Evolutionary conservation across 805 yeast species (phyloP).

Genomic region (Komagataella mondaviorum): DNA sequence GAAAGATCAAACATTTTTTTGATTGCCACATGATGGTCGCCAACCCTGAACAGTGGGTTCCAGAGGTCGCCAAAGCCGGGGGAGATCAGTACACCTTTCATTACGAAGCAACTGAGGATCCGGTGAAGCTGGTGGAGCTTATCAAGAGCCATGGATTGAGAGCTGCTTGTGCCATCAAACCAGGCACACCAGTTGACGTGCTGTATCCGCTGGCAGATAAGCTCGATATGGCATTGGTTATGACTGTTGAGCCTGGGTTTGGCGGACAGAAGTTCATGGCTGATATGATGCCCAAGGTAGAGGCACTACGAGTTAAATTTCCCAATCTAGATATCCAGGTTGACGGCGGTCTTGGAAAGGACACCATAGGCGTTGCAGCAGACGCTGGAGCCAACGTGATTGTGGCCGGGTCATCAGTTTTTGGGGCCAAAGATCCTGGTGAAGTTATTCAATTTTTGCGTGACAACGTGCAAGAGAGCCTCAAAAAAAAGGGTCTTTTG

Average conservation of each 20-base stretch:
- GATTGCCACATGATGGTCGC: constrained; percentile 99
- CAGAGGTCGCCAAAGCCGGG: constrained; percentile 82
- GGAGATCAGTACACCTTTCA: constrained; percentile 96
- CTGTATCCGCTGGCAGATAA: constrained; percentile 61
- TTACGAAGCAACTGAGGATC: constrained; percentile 80
- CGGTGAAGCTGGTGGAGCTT: constrained; percentile 55
- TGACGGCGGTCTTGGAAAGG: constrained; percentile 90
- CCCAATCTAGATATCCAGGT: constrained; percentile 86
- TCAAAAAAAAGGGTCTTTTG: constrained; percentile 6
- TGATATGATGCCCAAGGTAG: constrained; percentile 94
- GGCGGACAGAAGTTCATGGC: constrained; percentile 97
- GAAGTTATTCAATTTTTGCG: constrained; percentile 64
- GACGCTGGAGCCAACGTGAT: constrained; percentile 95
- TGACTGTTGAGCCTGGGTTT: constrained; percentile 99
- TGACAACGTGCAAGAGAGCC: constrained; percentile 29
- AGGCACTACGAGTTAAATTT: constrained; percentile 51
- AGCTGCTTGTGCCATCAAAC: constrained; percentile 91
- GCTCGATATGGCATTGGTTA: constrained; percentile 88
- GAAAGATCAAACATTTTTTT: constrained; percentile 36
- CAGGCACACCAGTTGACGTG: constrained; percentile 80
- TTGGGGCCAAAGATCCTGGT: constrained; percentile 69
- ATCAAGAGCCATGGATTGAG: constrained; percentile 76
- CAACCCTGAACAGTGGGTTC: constrained; percentile 87
- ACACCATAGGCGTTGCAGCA: constrained; percentile 77
- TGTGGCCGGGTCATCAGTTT: constrained; percentile 94